Evolutionary conservation across 805 yeast species (phyloP).

Genomic region (Ogataea degrootiae): DNA sequence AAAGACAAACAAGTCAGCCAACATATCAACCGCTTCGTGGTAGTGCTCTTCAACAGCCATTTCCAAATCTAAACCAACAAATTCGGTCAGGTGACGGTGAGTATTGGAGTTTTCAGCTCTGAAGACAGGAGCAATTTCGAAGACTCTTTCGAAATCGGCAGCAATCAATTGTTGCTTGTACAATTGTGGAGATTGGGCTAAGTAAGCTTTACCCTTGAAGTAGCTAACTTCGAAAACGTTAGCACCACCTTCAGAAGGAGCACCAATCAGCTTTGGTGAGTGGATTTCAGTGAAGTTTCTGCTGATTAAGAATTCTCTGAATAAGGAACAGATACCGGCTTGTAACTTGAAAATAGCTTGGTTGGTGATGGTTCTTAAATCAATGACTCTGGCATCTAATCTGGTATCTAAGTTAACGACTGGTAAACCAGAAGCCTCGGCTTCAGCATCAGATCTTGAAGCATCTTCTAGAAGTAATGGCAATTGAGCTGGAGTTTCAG

Average conservation of each 20-base stretch:
- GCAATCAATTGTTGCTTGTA: conserved; percentile 98
- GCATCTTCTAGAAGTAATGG: conserved; percentile 98
- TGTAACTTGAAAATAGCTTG: conserved; percentile 95
- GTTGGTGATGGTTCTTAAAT: conserved; percentile 92
- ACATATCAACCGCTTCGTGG: conserved; percentile 71
- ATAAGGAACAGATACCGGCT: conserved; percentile 81
- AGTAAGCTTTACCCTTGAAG: conserved; percentile 86
- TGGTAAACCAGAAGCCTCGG: conserved; percentile 86
- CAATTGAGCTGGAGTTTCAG: conserved; percentile 86
- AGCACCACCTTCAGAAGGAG: conserved; percentile 97
- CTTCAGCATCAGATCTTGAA: conserved; percentile 88
- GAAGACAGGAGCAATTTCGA: conserved; percentile 96
- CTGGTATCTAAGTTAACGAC: conserved; percentile 95
- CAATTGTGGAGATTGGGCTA: conserved; percentile 98
- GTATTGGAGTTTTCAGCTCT: conserved; percentile 99
- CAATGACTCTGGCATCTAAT: conserved; percentile 91
- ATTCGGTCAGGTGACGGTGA: conserved; percentile 99
- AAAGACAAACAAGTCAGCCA: conserved; percentile 69
- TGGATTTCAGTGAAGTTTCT: conserved; percentile 85
- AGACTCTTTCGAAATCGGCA: conserved; percentile 94
- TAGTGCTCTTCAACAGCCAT: conserved; percentile 98
- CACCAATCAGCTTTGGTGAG: conserved; percentile 92
- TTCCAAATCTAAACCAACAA: conserved; percentile 94
- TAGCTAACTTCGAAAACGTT: conserved; percentile 92
- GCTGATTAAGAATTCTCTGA: conserved; percentile 76